Percentiles rank a stretch among this genome's conserved stretches.
These are phyloP conservation scores for Cercospora beticola DNA, from an alignment of 2,329 filamentous ascomycete species.

Conservation along the genomic window DNA sequence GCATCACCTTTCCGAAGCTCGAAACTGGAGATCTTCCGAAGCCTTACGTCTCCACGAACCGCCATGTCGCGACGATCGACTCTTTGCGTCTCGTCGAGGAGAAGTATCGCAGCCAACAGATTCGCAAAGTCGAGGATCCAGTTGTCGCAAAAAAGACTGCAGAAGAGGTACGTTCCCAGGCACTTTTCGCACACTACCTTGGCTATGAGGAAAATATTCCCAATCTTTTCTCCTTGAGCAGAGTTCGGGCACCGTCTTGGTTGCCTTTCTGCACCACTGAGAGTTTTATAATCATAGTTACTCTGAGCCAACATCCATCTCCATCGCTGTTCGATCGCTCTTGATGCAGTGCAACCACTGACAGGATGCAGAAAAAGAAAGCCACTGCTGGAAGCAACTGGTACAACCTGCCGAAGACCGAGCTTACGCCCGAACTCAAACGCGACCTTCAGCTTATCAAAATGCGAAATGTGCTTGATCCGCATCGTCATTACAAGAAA, in stretches of 20 bases:
- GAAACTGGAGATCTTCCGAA: slow-evolving; percentile 49
- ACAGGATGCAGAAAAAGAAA: slow-evolving; percentile 53
- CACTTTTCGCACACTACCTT: slow-evolving; percentile 30
- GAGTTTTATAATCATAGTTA: slow-evolving; percentile 72
- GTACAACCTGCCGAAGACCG: slow-evolving; percentile 84
- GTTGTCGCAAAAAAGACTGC: slow-evolving; percentile 48
- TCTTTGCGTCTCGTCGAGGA: slow-evolving; percentile 51
- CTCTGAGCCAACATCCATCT: slow-evolving; percentile 55
- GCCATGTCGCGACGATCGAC: slow-evolving; percentile 56
- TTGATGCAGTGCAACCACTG: slow-evolving; percentile 19
- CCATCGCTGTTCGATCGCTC: slow-evolving; percentile 12
- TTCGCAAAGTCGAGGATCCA: slow-evolving; percentile 56
- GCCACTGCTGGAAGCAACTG: slow-evolving; percentile 75
- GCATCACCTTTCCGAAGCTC: slow-evolving; percentile 53
- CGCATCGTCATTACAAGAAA: slow-evolving; percentile 90
- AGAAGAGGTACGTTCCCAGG: slow-evolving; percentile 53
- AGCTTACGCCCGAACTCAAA: slow-evolving; percentile 80
- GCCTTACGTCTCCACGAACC: slow-evolving; percentile 55
- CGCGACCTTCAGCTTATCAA: slow-evolving; percentile 85
- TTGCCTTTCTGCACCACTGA: slow-evolving; percentile 69
- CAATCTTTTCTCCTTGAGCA: slow-evolving; percentile 65
- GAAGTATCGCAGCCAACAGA: slow-evolving; percentile 45
- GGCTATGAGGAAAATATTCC: slow-evolving; percentile 75
- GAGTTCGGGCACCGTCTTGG: slow-evolving; percentile 76
- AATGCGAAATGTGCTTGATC: slow-evolving; percentile 85